Percentiles rank a stretch among this genome's conserved stretches.
Evolutionary conservation across 1,139 yeast species (phyloP).

Genomic region (Taiozyma sp.): DNA sequence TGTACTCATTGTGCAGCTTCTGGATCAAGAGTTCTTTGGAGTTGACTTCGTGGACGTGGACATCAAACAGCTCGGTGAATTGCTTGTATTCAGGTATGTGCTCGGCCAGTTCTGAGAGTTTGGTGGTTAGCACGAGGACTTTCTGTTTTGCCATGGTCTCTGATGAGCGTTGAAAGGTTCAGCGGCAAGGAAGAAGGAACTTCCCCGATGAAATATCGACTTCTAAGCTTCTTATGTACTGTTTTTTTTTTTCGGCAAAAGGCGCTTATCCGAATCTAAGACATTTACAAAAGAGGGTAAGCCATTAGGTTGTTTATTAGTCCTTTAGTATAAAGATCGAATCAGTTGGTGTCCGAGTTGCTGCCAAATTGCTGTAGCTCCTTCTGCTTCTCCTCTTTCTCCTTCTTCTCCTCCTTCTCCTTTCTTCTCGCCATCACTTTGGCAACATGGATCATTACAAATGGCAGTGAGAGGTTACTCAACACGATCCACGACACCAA

Average conservation of each 20-base stretch:
- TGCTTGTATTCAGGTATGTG: constrained; percentile 18
- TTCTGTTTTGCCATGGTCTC: constrained; percentile 1
- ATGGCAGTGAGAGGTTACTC: constrained; percentile 39
- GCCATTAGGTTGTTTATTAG: too few species aligned
- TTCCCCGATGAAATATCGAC: neutral
- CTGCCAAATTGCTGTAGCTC: neutral
- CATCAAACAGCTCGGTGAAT: constrained; percentile 6
- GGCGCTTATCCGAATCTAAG: too few species aligned
- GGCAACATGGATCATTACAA: constrained; percentile 32
- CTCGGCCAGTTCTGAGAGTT: constrained; percentile 19
- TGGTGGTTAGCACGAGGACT: constrained; percentile 7
- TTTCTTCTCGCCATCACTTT: constrained; percentile 12
- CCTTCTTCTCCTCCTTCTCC: neutral
- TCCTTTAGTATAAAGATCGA: neutral
- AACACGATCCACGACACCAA: constrained; percentile 54
- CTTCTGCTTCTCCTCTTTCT: neutral
- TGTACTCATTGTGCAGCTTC: constrained; percentile 15
- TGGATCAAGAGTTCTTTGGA: constrained; percentile 21
- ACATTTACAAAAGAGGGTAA: too few species aligned
- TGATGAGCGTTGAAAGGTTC: neutral
- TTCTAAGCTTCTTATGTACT: too few species aligned
- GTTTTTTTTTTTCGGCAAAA: too few species aligned
- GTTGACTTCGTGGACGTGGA: constrained; percentile 11
- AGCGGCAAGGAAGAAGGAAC: neutral
- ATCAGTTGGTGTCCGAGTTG: neutral